Evolutionary conservation across 2,329 filamentous ascomycete genomes (phyloP).

Genomic region (Trichoderma sp.): DNA sequence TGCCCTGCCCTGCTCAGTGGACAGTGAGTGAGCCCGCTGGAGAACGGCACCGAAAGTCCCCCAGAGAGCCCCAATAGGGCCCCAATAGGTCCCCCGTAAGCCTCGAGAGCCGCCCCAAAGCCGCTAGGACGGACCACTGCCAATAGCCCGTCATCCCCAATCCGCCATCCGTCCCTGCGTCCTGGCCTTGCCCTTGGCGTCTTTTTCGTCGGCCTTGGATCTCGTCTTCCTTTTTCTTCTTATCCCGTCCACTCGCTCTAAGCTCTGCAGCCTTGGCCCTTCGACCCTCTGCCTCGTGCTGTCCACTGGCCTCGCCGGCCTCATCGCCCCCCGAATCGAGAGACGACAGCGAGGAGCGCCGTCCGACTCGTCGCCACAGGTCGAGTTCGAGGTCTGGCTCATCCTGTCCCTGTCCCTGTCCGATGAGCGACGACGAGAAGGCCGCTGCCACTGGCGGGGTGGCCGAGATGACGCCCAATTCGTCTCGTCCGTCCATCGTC

Average conservation of each 20-base stretch:
- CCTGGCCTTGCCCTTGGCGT: conserved; percentile 13
- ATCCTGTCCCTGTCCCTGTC: not conserved
- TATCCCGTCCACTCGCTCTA: not conserved
- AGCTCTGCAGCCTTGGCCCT: not conserved
- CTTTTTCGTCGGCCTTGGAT: not conserved
- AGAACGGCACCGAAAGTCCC: not conserved
- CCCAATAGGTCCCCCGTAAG: not conserved
- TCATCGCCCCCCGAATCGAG: conserved; percentile 6
- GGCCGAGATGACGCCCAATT: conserved; percentile 20
- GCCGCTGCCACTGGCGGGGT: conserved; percentile 13
- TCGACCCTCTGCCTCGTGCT: not conserved
- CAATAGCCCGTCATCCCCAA: not conserved
- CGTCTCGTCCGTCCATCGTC: conserved; percentile 22
- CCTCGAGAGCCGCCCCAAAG: not conserved
- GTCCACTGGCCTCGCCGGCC: conserved; percentile 15
- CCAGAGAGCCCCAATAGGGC: not conserved
- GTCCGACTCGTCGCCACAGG: conserved; percentile 6
- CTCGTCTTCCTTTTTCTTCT: not conserved
- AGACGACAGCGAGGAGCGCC: not conserved
- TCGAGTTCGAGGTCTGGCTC: not conserved
- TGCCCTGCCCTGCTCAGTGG: not conserved
- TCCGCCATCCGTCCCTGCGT: conserved; percentile 22
- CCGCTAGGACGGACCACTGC: not conserved
- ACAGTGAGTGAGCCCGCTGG: not conserved
- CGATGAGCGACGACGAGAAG: conserved; percentile 22